These are phyloP conservation scores for Yarrowia keelungensis DNA, from an alignment of 805 yeast genomes.

Conservation along the genomic window DNA sequence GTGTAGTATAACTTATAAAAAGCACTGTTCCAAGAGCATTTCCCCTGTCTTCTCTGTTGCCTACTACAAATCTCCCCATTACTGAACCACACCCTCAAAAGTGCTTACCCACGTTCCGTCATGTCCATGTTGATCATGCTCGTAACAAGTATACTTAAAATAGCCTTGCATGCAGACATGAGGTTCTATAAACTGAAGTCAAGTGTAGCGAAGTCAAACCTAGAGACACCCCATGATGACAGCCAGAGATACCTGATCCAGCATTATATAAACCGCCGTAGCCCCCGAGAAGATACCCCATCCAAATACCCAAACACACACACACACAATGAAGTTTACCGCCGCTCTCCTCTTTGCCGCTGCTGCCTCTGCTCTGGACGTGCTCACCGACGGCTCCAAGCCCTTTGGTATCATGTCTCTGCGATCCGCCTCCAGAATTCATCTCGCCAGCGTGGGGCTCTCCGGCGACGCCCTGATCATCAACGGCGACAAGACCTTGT, in stretches of 20 bases:
- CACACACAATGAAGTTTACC: slow-evolving; percentile 23
- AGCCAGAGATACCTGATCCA: no score
- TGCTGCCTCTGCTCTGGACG: slow-evolving; percentile 18
- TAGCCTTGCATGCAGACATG: slow-evolving; percentile 10
- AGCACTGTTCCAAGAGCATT: no score
- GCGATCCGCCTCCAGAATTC: slow-evolving; percentile 35
- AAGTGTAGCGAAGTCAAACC: no score
- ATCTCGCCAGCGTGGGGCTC: slow-evolving; percentile 1
- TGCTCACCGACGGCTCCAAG: slow-evolving; percentile 26
- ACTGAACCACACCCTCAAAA: no score
- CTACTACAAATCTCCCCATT: no score
- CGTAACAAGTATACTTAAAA: background rate
- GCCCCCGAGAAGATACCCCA: no score
- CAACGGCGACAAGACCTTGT: background rate
- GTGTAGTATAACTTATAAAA: no score
- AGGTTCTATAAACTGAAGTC: background rate
- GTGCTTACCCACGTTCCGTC: no score
- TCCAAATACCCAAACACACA: background rate
- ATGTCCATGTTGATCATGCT: background rate
- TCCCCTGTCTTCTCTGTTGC: no score
- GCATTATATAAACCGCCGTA: background rate
- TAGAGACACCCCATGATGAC: no score
- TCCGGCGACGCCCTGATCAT: background rate
- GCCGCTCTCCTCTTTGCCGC: slow-evolving; percentile 20
- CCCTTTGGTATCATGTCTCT: slow-evolving; percentile 36